Evolutionary conservation across 805 yeast species (phyloP), one percentile per base, ranked within the genome.

Genomic region (Pichia phayaonensis): DNA sequence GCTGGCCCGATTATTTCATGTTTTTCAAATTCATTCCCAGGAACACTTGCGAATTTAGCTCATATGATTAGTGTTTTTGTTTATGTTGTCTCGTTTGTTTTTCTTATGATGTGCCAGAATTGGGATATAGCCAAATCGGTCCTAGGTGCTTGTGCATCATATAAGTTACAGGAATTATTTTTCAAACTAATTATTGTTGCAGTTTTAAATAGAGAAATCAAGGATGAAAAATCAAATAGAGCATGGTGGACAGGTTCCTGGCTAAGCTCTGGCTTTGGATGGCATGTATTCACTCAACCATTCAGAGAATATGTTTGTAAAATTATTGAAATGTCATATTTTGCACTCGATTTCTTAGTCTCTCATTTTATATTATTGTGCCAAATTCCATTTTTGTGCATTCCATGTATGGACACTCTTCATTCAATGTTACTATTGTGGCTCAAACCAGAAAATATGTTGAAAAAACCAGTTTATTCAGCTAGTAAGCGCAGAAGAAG

Each of bases 191-290:
- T 80, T 4, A 76, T 80, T 0, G 69, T 77, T 1, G 44, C 78
- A 0, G 55, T 83, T 5, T 62, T 86, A 40, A 76, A 86, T 8
- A 73, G 84, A 45, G 96, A 88, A 59, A 75, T 75, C 56, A 76
- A 73, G 51, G 79, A 75, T 55, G 84, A 77, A 54, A 74, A 71
- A 43, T 67, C 86, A 0, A 86, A 83, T 58, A 62, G 76, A 38
- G 83, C 90, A 2, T 84, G 89, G 88, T 85, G 90, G 90, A 76
- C 87, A 12, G 90, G 90, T 0, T 78, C 74, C 50, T 85, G 92
- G 92, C 59, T 75, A 44, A 73, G 73, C 15, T 73, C 82, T 0
- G 81, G 81, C 0, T 69, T 84, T 43, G 88, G 90, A 0, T 79
- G 83, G 79, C 64, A 75, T 44, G 68, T 79, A 0, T 47, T 84